Evolutionary conservation across 2,329 filamentous ascomycete species (phyloP).

Genomic region (Talaromyces albobiverticillius): DNA sequence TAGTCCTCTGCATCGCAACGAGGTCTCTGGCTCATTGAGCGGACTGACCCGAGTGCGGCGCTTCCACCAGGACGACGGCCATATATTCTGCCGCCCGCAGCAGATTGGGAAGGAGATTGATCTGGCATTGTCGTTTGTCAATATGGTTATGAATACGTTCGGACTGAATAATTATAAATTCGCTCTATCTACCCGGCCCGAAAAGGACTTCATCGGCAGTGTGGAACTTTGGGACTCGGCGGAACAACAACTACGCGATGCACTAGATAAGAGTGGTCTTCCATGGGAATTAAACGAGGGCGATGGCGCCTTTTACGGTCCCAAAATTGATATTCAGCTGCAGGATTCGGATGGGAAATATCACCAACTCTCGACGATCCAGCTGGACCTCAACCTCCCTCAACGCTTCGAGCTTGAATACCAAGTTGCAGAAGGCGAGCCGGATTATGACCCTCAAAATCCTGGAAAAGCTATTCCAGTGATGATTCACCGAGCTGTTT

Average conservation of each 20-base stretch:
- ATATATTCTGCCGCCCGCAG: constrained; percentile 79
- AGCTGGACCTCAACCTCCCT: constrained; percentile 86
- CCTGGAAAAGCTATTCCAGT: constrained; percentile 67
- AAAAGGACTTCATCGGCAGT: constrained; percentile 73
- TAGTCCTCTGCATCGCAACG: constrained; percentile 81
- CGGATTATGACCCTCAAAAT: constrained; percentile 37
- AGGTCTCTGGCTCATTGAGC: constrained; percentile 75
- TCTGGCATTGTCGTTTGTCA: constrained; percentile 70
- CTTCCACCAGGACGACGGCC: constrained; percentile 88
- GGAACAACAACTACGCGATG: constrained; percentile 63
- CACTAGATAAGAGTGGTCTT: constrained; percentile 62
- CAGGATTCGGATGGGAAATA: constrained; percentile 78
- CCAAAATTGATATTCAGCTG: constrained; percentile 85
- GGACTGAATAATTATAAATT: constrained; percentile 70
- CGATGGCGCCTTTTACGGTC: constrained; percentile 86
- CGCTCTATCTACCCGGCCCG: constrained; percentile 73
- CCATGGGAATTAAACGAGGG: constrained; percentile 74
- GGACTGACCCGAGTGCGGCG: constrained; percentile 80
- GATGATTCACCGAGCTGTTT: constrained; percentile 78
- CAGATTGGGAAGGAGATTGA: constrained; percentile 74
- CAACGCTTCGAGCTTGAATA: constrained; percentile 78
- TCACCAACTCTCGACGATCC: constrained; percentile 84
- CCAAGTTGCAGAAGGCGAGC: constrained; percentile 48
- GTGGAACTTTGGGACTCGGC: constrained; percentile 67
- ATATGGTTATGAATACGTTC: constrained; percentile 68